Conservation (phyloP, 352 stramenopile species). For the Phytophthora citricola region DNA sequence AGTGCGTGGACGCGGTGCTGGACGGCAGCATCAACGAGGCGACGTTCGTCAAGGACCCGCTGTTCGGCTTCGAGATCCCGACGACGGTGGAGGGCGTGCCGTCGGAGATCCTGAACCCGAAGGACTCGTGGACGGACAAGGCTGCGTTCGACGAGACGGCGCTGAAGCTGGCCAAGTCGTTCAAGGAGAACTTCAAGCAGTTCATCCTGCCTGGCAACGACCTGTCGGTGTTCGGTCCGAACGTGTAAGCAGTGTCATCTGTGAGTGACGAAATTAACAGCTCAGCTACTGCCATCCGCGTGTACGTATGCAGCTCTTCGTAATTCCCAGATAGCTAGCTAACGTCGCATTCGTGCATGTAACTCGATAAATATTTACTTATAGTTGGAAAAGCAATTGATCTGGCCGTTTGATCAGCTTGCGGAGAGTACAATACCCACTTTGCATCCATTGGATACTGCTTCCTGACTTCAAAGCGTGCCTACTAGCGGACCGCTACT, state of each 20-base stretch:
- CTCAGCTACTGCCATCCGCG: too few species aligned
- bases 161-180: constrained; percentile 77
- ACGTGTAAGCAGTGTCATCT: constrained; percentile 43
- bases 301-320: too few species aligned
- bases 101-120: constrained; percentile 77
- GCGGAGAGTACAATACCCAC: too few species aligned
- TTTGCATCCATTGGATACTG: too few species aligned
- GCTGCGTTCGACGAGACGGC: constrained; percentile 77
- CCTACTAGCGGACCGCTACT: too few species aligned
- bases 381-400: too few species aligned
- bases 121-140: constrained; percentile 84
- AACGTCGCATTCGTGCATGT: too few species aligned
- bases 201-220: constrained; percentile 84
- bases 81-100: constrained; percentile 69
- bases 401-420: too few species aligned
- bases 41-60: constrained; percentile 70
- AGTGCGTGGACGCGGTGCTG: constrained; percentile 80
- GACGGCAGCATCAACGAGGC: constrained; percentile 72
- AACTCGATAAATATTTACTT: too few species aligned
- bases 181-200: constrained; percentile 88
- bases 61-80: constrained; percentile 80
- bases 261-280: too few species aligned
- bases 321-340: too few species aligned
- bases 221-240: constrained; percentile 67
- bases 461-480: too few species aligned